phyloP scores from a whole-genome alignment of 2,329 filamentous ascomycete species.

The Calonectria multiphialidica region DNA sequence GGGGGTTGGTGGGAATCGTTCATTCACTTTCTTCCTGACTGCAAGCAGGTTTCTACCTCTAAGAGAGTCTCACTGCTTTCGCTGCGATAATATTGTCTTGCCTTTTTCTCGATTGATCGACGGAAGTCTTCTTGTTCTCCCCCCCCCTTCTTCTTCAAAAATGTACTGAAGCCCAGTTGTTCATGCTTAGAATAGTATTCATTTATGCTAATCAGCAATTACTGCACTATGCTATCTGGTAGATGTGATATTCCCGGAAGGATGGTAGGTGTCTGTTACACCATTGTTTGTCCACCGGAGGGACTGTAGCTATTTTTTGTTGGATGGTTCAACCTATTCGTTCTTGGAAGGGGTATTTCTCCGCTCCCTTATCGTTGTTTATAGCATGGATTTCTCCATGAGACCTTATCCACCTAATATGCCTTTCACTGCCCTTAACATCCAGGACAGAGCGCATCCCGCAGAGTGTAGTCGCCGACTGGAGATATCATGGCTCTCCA shows the following conservation, averaged over 20 bases:
- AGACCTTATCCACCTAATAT: conserved; percentile 28
- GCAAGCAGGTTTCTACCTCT: no score
- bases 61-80: no score
- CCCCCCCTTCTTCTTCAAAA: background rate
- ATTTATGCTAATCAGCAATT: background rate
- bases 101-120: no score
- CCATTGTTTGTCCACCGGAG: conserved; percentile 16
- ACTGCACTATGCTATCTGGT: background rate
- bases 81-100: no score
- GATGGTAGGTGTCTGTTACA: conserved; percentile 25
- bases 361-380: conserved; percentile 30
- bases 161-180: conserved; percentile 19
- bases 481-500: background rate
- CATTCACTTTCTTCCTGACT: background rate
- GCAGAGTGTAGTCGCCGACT: conserved; percentile 22
- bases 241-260: conserved; percentile 23
- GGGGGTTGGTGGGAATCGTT: background rate
- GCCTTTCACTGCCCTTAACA: conserved; percentile 19
- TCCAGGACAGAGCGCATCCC: conserved; percentile 5
- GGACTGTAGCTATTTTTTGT: conserved; percentile 24
- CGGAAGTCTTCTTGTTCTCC: no score
- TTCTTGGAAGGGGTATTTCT: conserved; percentile 26
- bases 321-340: conserved; percentile 25
- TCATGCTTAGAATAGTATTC: background rate
- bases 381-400: conserved; percentile 26